Percentiles rank a stretch among this genome's conserved stretches.
Conservation (phyloP, 768 basidiomycete genomes). For the Cystoderma amianthinum region DNA sequence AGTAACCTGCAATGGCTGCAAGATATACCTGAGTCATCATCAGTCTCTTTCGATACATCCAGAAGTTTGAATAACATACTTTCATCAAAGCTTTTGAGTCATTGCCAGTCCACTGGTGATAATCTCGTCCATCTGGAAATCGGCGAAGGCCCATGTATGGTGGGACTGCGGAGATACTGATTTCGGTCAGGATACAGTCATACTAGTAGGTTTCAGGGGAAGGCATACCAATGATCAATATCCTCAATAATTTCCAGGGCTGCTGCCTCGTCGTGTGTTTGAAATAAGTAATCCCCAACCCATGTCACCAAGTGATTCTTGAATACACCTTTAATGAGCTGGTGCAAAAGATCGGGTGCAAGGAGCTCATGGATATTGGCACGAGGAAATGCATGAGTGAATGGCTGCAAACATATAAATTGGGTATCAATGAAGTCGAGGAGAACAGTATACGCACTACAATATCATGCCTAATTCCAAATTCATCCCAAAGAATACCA, state of each 20-base stretch:
- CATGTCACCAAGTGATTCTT: too few species aligned
- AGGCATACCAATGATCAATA: slow-evolving; percentile 18
- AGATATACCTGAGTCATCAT: background rate
- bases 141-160: too few species aligned
- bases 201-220: slow-evolving; percentile 4
- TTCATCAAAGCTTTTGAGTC: slow-evolving; percentile 8
- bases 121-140: too few species aligned
- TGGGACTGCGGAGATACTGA: too few species aligned
- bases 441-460: too few species aligned
- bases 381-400: slow-evolving; percentile 21
- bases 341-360: slow-evolving; percentile 27
- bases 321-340: too few species aligned
- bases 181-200: slow-evolving; percentile 3
- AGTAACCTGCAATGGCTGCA: slow-evolving; percentile 11
- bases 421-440: too few species aligned
- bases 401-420: too few species aligned
- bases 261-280: slow-evolving; percentile 6
- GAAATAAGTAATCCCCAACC: slow-evolving; percentile 17
- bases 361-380: slow-evolving; percentile 27
- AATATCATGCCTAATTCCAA: too few species aligned
- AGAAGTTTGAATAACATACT: slow-evolving; percentile 1
- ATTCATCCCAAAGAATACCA: too few species aligned
- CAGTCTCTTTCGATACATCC: background rate
- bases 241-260: slow-evolving; percentile 17
- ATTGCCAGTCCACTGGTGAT: slow-evolving; percentile 6